Conservation (phyloP, 2,329 filamentous ascomycete species). For the Colletotrichum sp. region DNA sequence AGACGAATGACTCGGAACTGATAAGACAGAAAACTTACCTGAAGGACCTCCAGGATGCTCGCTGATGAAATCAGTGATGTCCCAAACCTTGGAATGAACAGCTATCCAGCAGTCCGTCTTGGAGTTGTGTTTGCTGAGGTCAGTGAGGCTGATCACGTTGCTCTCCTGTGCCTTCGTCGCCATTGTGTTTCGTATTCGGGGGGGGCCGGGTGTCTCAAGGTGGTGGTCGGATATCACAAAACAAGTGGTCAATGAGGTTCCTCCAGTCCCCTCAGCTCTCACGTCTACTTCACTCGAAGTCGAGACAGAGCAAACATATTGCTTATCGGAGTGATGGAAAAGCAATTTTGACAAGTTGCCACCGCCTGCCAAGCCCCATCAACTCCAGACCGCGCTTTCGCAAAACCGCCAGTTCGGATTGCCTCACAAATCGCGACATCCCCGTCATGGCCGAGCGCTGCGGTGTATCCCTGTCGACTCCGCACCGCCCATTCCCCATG, state of each 20-base stretch:
- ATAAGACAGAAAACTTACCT: constrained; percentile 26
- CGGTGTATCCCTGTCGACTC: background rate
- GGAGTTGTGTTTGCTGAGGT: constrained; percentile 53
- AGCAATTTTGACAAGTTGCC: background rate
- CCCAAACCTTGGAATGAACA: constrained; percentile 71
- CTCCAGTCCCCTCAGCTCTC: background rate
- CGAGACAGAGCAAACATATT: background rate
- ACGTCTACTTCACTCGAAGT: background rate
- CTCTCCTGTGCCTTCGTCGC: background rate
- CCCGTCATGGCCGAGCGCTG: background rate
- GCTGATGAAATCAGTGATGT: constrained; percentile 68
- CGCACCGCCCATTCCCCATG: background rate
- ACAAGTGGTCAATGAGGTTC: background rate
- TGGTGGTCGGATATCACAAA: background rate
- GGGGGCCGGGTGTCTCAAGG: background rate
- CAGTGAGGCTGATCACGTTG: constrained; percentile 26
- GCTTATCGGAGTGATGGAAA: background rate
- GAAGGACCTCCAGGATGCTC: constrained; percentile 40
- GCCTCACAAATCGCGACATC: background rate
- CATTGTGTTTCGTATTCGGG: background rate
- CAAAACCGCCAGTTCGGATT: background rate
- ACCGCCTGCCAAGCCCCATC: background rate
- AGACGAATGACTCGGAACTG: background rate
- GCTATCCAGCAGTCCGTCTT: constrained; percentile 68
- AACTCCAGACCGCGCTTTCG: background rate